phyloP scores from a whole-genome alignment of 441 rosid genomes.

The Erodium texanum region DNA sequence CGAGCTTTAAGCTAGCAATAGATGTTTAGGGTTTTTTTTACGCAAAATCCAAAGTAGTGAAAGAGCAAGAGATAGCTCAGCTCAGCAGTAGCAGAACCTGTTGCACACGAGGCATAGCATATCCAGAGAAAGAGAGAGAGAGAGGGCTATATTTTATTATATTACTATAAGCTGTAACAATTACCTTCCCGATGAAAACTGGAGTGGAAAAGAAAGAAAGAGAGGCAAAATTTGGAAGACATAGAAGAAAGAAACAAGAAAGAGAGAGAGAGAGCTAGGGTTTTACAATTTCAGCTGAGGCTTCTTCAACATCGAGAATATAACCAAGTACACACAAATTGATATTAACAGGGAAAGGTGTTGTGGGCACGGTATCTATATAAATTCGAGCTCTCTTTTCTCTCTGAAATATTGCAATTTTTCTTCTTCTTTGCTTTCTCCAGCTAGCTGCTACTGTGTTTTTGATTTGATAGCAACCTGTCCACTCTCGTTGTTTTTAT shows the following conservation, averaged over 20 bases:
- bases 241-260: neutral
- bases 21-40: neutral
- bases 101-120: no score
- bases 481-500: neutral
- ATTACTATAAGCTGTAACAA: neutral
- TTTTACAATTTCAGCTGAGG: no score
- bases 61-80: no score
- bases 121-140: no score
- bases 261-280: neutral
- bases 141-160: no score
- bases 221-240: neutral
- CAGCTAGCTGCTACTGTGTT: neutral
- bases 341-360: neutral
- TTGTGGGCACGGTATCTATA: neutral
- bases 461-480: conserved; percentile 4
- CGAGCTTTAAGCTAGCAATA: neutral
- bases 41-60: conserved; percentile 1
- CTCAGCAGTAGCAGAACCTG: no score
- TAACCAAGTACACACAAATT: no score
- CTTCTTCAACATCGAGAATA: no score
- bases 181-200: conserved; percentile 9
- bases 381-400: neutral
- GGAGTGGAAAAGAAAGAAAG: neutral
- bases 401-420: no score
- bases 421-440: neutral